Conservation (phyloP, 192 early-diverging fungal species). For the Tieghemiomyces parasiticus region DNA sequence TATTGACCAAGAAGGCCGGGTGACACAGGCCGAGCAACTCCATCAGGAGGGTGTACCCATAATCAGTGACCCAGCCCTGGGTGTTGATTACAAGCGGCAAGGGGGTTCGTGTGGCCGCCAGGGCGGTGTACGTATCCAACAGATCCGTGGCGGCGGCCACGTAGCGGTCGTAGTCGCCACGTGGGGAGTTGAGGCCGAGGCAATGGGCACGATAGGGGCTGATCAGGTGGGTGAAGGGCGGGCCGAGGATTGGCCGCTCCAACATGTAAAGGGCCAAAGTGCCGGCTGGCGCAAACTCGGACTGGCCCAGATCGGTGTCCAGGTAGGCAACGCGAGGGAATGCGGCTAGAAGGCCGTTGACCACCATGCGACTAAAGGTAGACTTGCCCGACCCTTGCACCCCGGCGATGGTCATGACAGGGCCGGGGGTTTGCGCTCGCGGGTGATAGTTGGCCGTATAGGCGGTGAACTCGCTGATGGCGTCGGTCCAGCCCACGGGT, state of each 20-base stretch:
- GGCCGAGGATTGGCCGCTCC: constrained; percentile 52
- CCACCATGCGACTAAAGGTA: constrained; percentile 57
- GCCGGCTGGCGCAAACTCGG: constrained; percentile 73
- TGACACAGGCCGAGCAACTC: constrained; percentile 38
- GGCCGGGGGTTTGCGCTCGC: not conserved
- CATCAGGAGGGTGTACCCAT: constrained; percentile 72
- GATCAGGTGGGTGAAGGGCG: constrained; percentile 61
- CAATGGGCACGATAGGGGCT: constrained; percentile 52
- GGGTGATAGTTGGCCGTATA: too few species aligned
- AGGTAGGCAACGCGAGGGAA: constrained; percentile 61
- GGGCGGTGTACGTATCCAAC: constrained; percentile 35
- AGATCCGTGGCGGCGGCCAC: constrained; percentile 47
- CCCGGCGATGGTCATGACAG: not conserved
- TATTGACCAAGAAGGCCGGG: constrained; percentile 58
- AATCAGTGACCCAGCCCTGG: constrained; percentile 82
- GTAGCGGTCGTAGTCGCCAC: constrained; percentile 73
- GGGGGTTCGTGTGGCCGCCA: constrained; percentile 18
- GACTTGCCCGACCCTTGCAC: constrained; percentile 54
- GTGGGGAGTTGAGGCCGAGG: constrained; percentile 59
- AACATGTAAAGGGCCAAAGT: constrained; percentile 65
- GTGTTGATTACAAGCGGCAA: constrained; percentile 91
- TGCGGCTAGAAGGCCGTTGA: constrained; percentile 61
- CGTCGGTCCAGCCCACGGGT: not conserved
- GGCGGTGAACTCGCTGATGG: too few species aligned
- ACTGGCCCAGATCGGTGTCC: constrained; percentile 87